A percentile compares a stretch with the other conserved stretches of the same genome.
Evolutionary conservation across 257 asterid genomes (phyloP).

Genomic region (Anisodus tanguticus): DNA sequence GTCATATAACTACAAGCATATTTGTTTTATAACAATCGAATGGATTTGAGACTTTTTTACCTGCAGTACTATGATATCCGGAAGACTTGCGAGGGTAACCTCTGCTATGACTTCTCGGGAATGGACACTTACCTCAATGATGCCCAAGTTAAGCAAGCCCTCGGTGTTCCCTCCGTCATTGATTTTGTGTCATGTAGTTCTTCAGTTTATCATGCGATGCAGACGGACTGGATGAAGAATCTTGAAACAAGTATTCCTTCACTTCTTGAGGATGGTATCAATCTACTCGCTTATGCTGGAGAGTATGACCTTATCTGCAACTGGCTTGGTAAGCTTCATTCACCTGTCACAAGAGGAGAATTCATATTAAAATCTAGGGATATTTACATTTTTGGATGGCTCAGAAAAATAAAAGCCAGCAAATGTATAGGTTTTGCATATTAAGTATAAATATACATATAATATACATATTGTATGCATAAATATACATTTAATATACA

Average conservation of each 20-base stretch:
- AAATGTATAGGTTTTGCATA: too few species aligned
- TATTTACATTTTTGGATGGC: too few species aligned
- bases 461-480: too few species aligned
- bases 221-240: constrained; percentile 56
- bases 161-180: constrained; percentile 50
- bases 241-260: constrained; percentile 54
- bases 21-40: neutral
- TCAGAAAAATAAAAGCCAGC: too few species aligned
- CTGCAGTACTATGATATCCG: constrained; percentile 61
- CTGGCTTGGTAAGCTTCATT: constrained; percentile 62
- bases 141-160: constrained; percentile 44
- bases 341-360: neutral
- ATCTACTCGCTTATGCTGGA: constrained; percentile 65
- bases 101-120: constrained; percentile 63
- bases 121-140: constrained; percentile 53
- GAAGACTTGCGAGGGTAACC: constrained; percentile 46
- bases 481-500: too few species aligned
- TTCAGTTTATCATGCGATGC: constrained; percentile 52
- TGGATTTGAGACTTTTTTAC: neutral
- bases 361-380: neutral
- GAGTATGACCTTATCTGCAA: constrained; percentile 79
- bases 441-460: too few species aligned
- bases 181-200: constrained; percentile 59
- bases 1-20: neutral
- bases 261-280: constrained; percentile 65